Evolutionary conservation across 148 eudicot genomes (phyloP).

Genomic region (Drosera capensis): DNA sequence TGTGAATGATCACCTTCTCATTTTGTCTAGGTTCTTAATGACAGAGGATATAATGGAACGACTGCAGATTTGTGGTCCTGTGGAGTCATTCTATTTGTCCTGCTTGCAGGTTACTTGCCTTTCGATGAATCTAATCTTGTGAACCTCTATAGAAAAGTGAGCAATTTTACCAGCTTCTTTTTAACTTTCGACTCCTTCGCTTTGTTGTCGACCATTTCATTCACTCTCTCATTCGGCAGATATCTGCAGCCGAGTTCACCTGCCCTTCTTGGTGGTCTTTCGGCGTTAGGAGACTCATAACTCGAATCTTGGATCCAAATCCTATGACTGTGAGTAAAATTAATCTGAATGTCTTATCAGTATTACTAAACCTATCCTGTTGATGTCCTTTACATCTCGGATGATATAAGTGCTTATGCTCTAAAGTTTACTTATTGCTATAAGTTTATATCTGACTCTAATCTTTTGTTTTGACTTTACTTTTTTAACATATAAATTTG

Average conservation of each 20-base stretch:
- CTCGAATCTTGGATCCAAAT: conserved; percentile 76
- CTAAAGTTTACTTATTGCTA: too few relatives aligned
- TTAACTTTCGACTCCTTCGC: conserved; percentile 7
- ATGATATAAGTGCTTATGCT: background rate
- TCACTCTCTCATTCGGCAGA: conserved; percentile 30
- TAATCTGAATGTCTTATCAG: background rate
- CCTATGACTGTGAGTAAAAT: conserved; percentile 53
- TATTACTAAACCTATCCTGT: background rate
- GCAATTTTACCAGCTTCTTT: conserved; percentile 16
- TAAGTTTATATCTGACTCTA: too few relatives aligned
- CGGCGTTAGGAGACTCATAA: conserved; percentile 59
- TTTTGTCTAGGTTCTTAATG: conserved; percentile 56
- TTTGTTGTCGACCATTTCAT: conserved; percentile 4
- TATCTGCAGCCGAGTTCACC: conserved; percentile 76
- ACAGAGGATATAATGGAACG: conserved; percentile 90
- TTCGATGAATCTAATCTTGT: conserved; percentile 91
- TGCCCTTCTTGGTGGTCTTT: conserved; percentile 95
- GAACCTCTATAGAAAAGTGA: conserved; percentile 91
- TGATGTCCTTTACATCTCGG: background rate
- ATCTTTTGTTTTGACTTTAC: too few relatives aligned
- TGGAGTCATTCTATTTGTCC: conserved; percentile 90
- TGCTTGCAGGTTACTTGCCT: conserved; percentile 99
- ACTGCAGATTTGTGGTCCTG: conserved; percentile 98
- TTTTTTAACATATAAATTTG: too few relatives aligned
- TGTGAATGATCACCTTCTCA: conserved; percentile 3